A percentile compares a stretch with the other conserved stretches of the same genome.
Conservation (phyloP, 225 moss, liverwort and hornwort genomes). For the Marchantia paleacea region DNA sequence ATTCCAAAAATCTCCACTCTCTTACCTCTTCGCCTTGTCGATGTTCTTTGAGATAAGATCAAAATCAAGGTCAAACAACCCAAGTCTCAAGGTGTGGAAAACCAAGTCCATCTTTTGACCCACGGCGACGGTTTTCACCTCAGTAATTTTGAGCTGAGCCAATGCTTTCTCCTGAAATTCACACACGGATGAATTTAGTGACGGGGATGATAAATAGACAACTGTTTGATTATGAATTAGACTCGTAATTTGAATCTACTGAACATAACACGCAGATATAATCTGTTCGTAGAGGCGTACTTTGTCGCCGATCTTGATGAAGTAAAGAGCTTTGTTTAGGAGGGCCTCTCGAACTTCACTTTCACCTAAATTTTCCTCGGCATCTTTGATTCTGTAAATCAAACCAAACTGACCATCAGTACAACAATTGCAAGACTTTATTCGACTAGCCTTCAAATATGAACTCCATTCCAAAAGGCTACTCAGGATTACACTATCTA, state of each 20-base stretch:
- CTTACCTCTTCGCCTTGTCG: constrained; percentile 87
- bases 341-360: constrained; percentile 97
- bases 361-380: constrained; percentile 97
- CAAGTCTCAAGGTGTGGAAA: constrained; percentile 87
- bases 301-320: constrained; percentile 86
- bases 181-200: not conserved
- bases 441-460: no score
- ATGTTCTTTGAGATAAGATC: constrained; percentile 89
- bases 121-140: constrained; percentile 94
- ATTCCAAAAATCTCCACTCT: not conserved
- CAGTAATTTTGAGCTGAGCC: constrained; percentile 83
- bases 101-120: constrained; percentile 99
- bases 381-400: constrained; percentile 51
- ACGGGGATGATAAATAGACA: not conserved
- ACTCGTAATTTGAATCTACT: not conserved
- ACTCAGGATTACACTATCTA: no score
- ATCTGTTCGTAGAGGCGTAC: not conserved
- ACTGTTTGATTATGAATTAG: not conserved
- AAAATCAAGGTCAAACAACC: constrained; percentile 84
- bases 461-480: no score
- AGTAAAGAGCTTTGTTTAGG: constrained; percentile 76
- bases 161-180: constrained; percentile 61
- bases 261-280: not conserved
- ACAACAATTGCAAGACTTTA: no score
- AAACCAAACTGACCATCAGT: not conserved